Conservation (phyloP, 1,284 basidiomycete genomes). For the Apiotrichum mycotoxinovorans region DNA sequence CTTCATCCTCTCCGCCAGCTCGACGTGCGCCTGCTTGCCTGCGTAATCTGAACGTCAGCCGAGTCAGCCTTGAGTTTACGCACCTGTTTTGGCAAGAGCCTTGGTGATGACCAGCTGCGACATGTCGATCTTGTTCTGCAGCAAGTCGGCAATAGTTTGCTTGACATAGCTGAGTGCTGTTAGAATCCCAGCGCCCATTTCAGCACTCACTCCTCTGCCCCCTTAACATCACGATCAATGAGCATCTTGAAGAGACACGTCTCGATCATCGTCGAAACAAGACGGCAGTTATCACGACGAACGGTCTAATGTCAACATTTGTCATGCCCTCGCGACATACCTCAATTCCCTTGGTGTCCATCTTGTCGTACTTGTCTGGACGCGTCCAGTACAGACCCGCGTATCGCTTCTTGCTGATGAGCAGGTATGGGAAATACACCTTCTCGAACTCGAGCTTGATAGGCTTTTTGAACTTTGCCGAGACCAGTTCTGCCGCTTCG, state of each 20-base stretch:
- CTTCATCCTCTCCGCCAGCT: constrained; percentile 89
- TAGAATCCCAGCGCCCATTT: not conserved
- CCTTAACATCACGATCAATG: constrained; percentile 86
- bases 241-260: constrained; percentile 95
- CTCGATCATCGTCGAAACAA: constrained; percentile 92
- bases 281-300: constrained; percentile 88
- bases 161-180: constrained; percentile 76
- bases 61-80: constrained; percentile 24
- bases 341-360: constrained; percentile 98
- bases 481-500: constrained; percentile 92
- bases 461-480: constrained; percentile 81
- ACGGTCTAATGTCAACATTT: constrained; percentile 64
- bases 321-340: constrained; percentile 52
- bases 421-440: constrained; percentile 92
- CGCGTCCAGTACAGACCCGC: constrained; percentile 95
- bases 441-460: constrained; percentile 99
- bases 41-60: constrained; percentile 34
- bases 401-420: constrained; percentile 96
- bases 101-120: constrained; percentile 97
- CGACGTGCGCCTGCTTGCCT: constrained; percentile 87
- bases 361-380: constrained; percentile 91
- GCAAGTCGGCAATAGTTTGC: constrained; percentile 81
- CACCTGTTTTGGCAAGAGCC: constrained; percentile 80
- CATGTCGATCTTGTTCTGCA: constrained; percentile 96
- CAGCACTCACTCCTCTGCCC: constrained; percentile 74